These are phyloP conservation scores for Taxillus chinensis DNA, from an alignment of 164 flowering plant genomes.

Conservation along the genomic window DNA sequence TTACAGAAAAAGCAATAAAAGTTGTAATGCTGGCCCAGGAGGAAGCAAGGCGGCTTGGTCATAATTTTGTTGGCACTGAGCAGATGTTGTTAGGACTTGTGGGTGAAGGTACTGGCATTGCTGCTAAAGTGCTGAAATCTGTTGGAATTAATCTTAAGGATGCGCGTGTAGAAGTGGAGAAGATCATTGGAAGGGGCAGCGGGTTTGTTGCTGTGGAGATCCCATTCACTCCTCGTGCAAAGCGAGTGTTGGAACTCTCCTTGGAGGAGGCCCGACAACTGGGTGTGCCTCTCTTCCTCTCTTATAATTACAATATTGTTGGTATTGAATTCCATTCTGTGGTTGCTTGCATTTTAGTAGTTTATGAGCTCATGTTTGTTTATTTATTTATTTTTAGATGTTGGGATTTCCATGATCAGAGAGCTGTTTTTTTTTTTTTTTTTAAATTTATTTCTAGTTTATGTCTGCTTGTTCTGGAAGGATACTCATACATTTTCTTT, in stretches of 20 bases:
- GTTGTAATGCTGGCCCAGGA: constrained; percentile 97
- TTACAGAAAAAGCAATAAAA: constrained; percentile 92
- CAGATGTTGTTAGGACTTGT: constrained; percentile 89
- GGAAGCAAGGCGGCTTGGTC: constrained; percentile 91
- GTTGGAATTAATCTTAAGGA: constrained; percentile 90
- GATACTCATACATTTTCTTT: too few species aligned
- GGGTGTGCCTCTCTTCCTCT: constrained; percentile 29
- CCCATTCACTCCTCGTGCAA: constrained; percentile 92
- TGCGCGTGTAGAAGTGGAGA: constrained; percentile 95
- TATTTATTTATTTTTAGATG: too few species aligned
- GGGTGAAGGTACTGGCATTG: constrained; percentile 98
- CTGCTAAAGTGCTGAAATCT: constrained; percentile 91
- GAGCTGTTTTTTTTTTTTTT: too few species aligned
- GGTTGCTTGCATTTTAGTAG: too few species aligned
- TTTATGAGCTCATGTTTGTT: too few species aligned
- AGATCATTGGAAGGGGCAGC: constrained; percentile 90
- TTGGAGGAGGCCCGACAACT: constrained; percentile 95
- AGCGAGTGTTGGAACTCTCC: constrained; percentile 85
- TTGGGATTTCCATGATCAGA: too few species aligned
- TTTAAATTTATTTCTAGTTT: too few species aligned
- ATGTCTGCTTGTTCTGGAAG: too few species aligned
- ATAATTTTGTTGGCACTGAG: constrained; percentile 94
- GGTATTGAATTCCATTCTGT: too few species aligned
- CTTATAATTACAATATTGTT: too few species aligned
- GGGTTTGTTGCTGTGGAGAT: constrained; percentile 92